Base-by-base conservation (phyloP, 2,329 filamentous ascomycete genomes). In the Penicillium freii region DNA sequence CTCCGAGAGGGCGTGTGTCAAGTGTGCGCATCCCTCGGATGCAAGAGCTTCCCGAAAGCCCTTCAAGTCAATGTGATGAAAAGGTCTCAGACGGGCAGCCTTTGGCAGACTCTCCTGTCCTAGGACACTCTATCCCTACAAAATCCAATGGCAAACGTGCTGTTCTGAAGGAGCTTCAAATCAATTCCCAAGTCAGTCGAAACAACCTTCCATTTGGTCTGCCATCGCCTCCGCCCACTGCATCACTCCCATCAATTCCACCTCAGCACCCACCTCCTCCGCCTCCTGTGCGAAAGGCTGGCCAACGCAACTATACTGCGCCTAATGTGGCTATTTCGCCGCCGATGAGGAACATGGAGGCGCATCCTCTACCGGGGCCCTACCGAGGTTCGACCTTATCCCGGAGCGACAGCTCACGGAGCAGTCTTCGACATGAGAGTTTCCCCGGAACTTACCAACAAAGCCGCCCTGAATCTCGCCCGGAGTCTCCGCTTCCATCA, bases 401-500 rank as follows among this genome's bases (percentile, higher is more conserved):
- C 25, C 67, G 65, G 42, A 68, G 65, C 46, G 58, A 61, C 58
- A 69, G 66, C 52, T 65, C 64, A 48, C 56, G 62, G 10, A 68
- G 67, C 53, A 66, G 64, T 13, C 54, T 68, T 29, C 62, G 63
- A 27, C 56, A 62, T 34, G 65, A 65, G 42, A 64, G 57, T 34
- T 53, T 62, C 9, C 54, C 56, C 8, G 64, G 68, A 27, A 58
- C 52, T 15, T 52, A 59, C 10, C 57, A 63, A 13, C 55, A 48
- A 19, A 51, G 51, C 38, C 65, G 62, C n/a, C 60, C 66, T 2
- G 67, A 72, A n/a, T 73, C 69, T 17, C 71, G 62, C 15, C 59
- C 69, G 3, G 69, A 71, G 27, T 74, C 70, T 6, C 71, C 73
- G 9, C 59, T 77, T 9, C 71, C 73, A n/a, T 76, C 74, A 33